phyloP scores from a whole-genome alignment of 768 basidiomycete species.

The Tulasnella sp. region DNA sequence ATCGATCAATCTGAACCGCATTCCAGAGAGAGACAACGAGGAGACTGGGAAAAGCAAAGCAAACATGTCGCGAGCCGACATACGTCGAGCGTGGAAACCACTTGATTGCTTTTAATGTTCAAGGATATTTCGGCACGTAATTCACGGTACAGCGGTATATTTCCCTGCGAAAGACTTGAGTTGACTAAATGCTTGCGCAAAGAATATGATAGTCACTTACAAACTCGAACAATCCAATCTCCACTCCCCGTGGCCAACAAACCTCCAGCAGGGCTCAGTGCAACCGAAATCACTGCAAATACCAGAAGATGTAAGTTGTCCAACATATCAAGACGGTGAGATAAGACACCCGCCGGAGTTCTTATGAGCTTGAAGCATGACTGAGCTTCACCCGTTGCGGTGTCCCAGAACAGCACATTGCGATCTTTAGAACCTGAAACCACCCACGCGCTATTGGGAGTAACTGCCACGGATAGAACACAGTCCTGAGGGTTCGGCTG shows the following conservation, averaged over 20 bases:
- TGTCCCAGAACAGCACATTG: conserved; percentile 87
- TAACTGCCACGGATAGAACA: conserved; percentile 61
- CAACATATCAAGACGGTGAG: background rate
- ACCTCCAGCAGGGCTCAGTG: conserved; percentile 26
- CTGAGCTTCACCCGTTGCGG: conserved; percentile 40
- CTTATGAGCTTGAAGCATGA: conserved; percentile 73
- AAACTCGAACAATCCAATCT: conserved; percentile 29
- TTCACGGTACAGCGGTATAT: no score
- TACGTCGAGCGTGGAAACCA: no score
- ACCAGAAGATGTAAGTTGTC: background rate
- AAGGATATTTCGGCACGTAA: no score
- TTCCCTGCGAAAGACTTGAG: no score
- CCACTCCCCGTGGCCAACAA: conserved; percentile 30
- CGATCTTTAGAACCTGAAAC: conserved; percentile 94
- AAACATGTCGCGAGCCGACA: no score
- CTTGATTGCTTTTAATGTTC: no score
- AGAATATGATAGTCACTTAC: no score
- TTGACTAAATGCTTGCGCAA: no score
- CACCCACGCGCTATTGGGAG: conserved; percentile 86
- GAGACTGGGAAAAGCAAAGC: no score
- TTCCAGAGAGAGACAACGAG: no score
- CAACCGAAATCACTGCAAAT: conserved; percentile 29
- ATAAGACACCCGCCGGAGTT: conserved; percentile 28
- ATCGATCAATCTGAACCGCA: no score
- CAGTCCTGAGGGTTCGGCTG: conserved; percentile 45